Evolutionary conservation across 1,139 yeast genomes (phyloP).

Genomic region (Debaryomyces subglobosus): DNA sequence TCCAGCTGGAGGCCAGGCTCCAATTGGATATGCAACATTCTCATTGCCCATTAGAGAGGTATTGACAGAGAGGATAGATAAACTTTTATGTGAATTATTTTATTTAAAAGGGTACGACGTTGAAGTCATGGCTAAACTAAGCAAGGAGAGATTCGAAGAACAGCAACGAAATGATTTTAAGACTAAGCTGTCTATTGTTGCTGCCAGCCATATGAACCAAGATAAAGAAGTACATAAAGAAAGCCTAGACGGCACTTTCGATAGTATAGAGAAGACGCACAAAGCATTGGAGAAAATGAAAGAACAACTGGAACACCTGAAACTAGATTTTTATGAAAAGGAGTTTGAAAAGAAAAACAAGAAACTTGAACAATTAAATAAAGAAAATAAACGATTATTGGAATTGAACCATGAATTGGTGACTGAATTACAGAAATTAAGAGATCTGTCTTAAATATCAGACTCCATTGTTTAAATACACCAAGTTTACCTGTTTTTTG

Average conservation of each 20-base stretch:
- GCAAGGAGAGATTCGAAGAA: conserved; percentile 28
- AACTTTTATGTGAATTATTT: conserved; percentile 29
- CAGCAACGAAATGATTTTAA: conserved; percentile 12
- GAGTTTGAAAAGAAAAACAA: conserved; percentile 29
- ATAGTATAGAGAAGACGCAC: conserved; percentile 13
- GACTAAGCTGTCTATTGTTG: not conserved
- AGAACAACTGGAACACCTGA: conserved; percentile 20
- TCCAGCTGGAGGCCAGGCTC: conserved; percentile 9
- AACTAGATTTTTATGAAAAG: conserved; percentile 25
- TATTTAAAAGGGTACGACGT: conserved; percentile 25
- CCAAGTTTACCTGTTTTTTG: not conserved
- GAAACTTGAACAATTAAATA: conserved; percentile 27
- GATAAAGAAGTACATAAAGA: not conserved
- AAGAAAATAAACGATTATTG: conserved; percentile 35
- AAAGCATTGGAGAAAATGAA: conserved; percentile 16
- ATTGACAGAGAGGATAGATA: conserved; percentile 18
- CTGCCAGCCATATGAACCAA: conserved; percentile 1
- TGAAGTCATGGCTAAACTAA: conserved; percentile 28
- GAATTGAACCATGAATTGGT: conserved; percentile 39
- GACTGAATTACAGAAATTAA: conserved; percentile 11
- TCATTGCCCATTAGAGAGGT: conserved; percentile 18
- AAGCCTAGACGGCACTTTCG: conserved; percentile 1
- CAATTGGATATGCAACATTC: conserved; percentile 14
- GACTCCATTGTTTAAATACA: not conserved
- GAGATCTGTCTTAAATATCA: not conserved